Conservation (phyloP, 129 eudicot species). For the Flaveria bidentis region DNA sequence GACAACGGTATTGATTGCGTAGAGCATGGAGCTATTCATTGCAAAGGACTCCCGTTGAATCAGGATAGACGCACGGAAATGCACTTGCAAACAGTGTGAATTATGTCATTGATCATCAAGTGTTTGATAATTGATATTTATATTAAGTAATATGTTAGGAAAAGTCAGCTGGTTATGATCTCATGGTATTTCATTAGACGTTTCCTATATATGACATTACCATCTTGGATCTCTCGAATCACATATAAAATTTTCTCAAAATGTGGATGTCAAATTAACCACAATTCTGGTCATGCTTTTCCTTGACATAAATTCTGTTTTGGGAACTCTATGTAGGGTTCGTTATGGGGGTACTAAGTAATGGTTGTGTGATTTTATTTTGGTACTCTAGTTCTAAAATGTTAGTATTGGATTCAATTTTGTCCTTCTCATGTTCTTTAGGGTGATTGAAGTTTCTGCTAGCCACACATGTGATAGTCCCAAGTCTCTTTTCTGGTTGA, state of each 20-base stretch:
- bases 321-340: not conserved
- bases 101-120: not conserved
- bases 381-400: not conserved
- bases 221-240: not conserved
- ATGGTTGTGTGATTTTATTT: not conserved
- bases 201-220: not conserved
- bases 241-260: not conserved
- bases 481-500: not conserved
- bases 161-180: slow-evolving; percentile 10
- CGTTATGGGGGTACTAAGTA: slow-evolving; percentile 6
- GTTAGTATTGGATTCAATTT: not conserved
- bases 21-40: not conserved
- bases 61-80: not conserved
- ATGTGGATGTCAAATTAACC: not conserved
- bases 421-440: not conserved
- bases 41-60: slow-evolving; percentile 1
- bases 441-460: not conserved
- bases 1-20: not conserved
- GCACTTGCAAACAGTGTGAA: not conserved
- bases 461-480: not conserved
- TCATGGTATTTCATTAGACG: not conserved
- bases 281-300: not conserved
- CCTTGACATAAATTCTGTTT: not conserved
- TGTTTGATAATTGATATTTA: slow-evolving; percentile 1
- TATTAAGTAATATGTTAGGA: not conserved